Percentiles rank a stretch among this genome's conserved stretches.
Evolutionary conservation across 2,329 filamentous ascomycete species (phyloP).

Genomic region (Fusarium subtropicale): DNA sequence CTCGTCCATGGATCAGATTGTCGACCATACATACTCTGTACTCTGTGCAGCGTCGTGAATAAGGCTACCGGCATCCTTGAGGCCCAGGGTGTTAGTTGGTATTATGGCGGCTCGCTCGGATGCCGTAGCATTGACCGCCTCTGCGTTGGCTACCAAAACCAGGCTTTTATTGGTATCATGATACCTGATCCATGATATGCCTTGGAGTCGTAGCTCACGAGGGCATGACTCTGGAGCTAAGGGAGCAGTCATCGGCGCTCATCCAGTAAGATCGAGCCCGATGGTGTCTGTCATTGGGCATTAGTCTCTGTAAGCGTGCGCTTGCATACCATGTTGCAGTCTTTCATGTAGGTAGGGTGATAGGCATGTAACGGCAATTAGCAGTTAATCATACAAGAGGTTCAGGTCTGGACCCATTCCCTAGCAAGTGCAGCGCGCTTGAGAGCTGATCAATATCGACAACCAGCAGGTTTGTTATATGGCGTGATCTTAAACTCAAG

Average conservation of each 20-base stretch:
- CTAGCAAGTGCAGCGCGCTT: neutral
- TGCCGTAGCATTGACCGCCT: conserved; percentile 35
- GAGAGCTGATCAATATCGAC: neutral
- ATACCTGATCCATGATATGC: conserved; percentile 37
- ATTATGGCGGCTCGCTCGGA: conserved; percentile 37
- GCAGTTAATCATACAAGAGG: conserved; percentile 13
- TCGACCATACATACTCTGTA: neutral
- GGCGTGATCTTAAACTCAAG: neutral
- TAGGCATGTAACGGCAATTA: conserved; percentile 26
- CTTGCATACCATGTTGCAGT: conserved; percentile 34
- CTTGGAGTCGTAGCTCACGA: conserved; percentile 44
- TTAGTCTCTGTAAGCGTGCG: conserved; percentile 17
- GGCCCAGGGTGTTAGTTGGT: neutral
- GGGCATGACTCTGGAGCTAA: conserved; percentile 39
- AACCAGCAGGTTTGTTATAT: neutral
- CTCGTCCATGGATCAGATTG: neutral
- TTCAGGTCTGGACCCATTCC: conserved; percentile 31
- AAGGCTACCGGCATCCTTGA: conserved; percentile 1
- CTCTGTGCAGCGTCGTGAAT: neutral
- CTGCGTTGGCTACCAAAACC: conserved; percentile 16
- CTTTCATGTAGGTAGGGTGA: conserved; percentile 15
- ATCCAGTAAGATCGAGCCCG: conserved; percentile 9
- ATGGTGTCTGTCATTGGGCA: conserved; percentile 28
- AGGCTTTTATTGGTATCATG: conserved; percentile 32
- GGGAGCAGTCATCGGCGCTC: conserved; percentile 27